Base-by-base conservation (phyloP, 208 protist genomes). In the Trypanosoma scelopori region DNA sequence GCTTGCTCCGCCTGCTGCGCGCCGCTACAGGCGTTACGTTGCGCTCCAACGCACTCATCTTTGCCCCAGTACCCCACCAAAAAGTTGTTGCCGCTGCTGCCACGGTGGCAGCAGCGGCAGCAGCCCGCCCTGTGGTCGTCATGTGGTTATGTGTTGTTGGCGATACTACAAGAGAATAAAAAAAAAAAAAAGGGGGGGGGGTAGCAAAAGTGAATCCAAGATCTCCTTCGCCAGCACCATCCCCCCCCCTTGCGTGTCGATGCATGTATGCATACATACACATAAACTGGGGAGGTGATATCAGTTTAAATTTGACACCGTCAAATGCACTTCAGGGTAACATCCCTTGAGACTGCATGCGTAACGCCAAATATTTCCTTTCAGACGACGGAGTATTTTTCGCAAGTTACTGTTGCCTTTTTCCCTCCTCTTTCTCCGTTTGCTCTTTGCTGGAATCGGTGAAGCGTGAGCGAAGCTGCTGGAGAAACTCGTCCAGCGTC, bases 401-500 rank as follows among this genome's bases (percentile, higher is more conserved):
- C 6, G 3, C 60, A 47, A 63, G 11, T 20, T 18, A 11, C 18
- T 56, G 43, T 64, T 41, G 32, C 13, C 51, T 20, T 18, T 5
- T 51, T 20, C 18, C 22, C 3, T 23, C 2, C 35, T 16, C 5
- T 52, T 46, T 32, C 46, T 50, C 37, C 18, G 37, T 43, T 43
- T 71, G 55, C 81, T 41, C 81, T 60, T 65, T 9, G 32, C 32
- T 37, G 9, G 32, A 37, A 37, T 9, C 32, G 37, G 41, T 41
- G 27, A 58, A 52, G 22, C 43, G 52, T 32, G 9, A 74, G 59
- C 55, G 35, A 35, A 94, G 65, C 20, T 43, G 53, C 42, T 65
- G 45, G 53, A 95, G 25, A 55, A 95, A 89, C 27, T 85, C 79
- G 12, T 85, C 84, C 22, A 95, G 70, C 41, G 73, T 82, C 43